Base-by-base conservation (phyloP, 352 stramenopile genomes). In the Globisporangium spinosum region DNA sequence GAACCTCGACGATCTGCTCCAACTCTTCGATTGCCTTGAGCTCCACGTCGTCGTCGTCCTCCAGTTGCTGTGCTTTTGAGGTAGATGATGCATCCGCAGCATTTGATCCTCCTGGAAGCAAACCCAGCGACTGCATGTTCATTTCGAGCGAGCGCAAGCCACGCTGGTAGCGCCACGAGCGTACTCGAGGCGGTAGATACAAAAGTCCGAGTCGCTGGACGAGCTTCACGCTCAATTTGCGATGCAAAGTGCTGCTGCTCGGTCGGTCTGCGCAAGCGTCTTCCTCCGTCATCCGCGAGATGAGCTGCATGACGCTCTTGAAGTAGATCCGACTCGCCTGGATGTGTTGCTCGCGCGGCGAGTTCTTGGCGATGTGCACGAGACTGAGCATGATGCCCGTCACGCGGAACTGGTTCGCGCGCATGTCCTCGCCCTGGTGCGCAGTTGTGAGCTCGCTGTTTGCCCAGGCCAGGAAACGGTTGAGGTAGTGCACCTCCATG, bases 211-310 rank as follows among this genome's bases (percentile, higher is more conserved):
- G 84, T 17, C 98, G 84, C 69, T 98, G 95, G 70, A 98, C 95
- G 22, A 99, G 85, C 74, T 99, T 99, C 5, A 98, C 87, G 32
- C 97, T 85, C n/a, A 98, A 80, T 67, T 99, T 98, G 59, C 94
- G 84, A 51, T 98, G 80, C 38, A 98, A 63, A 2, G 89, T 95
- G 64, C 81, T 93, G 68, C 85, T 94, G 29, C 65, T 84, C 15
- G 76, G 64, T 60, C 61, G 65, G 51, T 84, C 76, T 2, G 68
- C 70, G 10, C 68, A 70, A 9, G 76, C 64, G 22, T 89, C 82
- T n/a, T 89, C 78, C 1, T 89, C 77, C 0, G 82, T 80, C 3
- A 93, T 76, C 12, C 80, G 73, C 15, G 73, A 73, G 49, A 93
- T 84, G 22, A 94, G 76, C 51, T 77, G 78, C 79, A 95, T 90